Percentiles rank a stretch among this genome's conserved stretches.
Conservation (phyloP, 768 basidiomycete species). For the Termitomyces sp. region DNA sequence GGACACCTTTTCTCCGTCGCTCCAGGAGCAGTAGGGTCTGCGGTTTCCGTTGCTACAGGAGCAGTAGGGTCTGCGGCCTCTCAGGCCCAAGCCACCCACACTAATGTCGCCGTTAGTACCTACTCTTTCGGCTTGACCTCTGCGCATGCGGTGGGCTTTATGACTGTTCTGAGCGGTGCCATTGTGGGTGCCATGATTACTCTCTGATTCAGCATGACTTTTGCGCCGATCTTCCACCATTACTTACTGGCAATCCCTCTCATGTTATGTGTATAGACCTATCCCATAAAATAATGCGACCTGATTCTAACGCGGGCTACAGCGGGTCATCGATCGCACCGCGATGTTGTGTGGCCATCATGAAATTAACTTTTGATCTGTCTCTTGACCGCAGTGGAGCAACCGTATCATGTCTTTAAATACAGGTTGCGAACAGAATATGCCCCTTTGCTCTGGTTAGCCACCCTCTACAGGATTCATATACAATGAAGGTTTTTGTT, state of each 20-base stretch:
- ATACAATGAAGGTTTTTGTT: constrained; percentile 6
- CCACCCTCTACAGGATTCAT: background rate
- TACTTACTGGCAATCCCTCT: too few relatives aligned
- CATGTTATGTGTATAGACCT: background rate
- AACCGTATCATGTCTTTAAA: background rate
- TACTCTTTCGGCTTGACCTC: constrained; percentile 21
- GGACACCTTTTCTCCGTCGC: constrained; percentile 51
- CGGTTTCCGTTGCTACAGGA: constrained; percentile 35
- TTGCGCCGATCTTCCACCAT: too few relatives aligned
- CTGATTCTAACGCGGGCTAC: background rate
- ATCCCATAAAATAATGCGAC: background rate
- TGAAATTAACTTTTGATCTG: background rate
- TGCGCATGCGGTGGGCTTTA: constrained; percentile 25
- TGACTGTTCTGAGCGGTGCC: constrained; percentile 32
- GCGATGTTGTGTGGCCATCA: background rate
- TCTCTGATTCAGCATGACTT: constrained; percentile 16
- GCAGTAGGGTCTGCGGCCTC: background rate
- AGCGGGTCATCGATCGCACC: too few relatives aligned
- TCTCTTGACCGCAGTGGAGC: background rate
- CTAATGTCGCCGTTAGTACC: constrained; percentile 20
- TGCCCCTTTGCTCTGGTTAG: constrained; percentile 13
- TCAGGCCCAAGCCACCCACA: constrained; percentile 13
- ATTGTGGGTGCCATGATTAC: constrained; percentile 36
- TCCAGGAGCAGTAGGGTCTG: constrained; percentile 29
- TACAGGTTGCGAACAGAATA: background rate